phyloP scores from a whole-genome alignment of 2,329 filamentous ascomycete genomes.

The Fusarium fujikuroi region DNA sequence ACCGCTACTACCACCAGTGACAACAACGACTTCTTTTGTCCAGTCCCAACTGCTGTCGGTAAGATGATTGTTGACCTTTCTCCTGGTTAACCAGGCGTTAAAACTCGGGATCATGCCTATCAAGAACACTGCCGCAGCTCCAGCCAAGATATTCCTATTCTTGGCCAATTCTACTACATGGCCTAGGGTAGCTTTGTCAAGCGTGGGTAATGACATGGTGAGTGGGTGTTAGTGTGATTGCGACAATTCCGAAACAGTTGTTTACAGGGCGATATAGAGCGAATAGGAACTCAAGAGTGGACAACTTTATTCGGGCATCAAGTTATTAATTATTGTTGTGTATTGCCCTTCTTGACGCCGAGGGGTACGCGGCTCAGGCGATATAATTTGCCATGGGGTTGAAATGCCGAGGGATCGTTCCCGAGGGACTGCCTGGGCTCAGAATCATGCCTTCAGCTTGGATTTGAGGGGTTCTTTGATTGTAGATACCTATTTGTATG shows the following conservation, averaged over 20 bases:
- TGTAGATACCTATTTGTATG: background rate
- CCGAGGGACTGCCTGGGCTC: background rate
- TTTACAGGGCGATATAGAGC: background rate
- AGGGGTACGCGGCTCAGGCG: background rate
- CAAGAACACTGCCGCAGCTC: background rate
- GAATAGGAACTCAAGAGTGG: background rate
- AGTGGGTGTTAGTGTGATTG: background rate
- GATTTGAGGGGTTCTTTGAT: accelerated
- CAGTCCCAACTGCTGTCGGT: background rate
- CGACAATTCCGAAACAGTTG: background rate
- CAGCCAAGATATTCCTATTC: background rate
- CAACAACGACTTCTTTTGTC: background rate
- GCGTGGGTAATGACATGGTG: background rate
- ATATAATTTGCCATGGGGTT: background rate
- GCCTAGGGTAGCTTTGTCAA: background rate
- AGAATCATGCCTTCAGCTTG: background rate
- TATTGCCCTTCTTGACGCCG: background rate
- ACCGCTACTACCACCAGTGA: background rate
- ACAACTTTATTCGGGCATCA: background rate
- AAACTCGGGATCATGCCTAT: background rate
- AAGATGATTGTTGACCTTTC: background rate
- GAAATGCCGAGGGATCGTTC: background rate
- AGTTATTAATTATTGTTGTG: background rate
- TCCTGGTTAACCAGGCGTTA: background rate
- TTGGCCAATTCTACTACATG: background rate